Percentiles rank a stretch among this genome's conserved stretches.
Evolutionary conservation across 73 alveolate genomes (phyloP).

Genomic region (Symbiodinium pilosum): DNA sequence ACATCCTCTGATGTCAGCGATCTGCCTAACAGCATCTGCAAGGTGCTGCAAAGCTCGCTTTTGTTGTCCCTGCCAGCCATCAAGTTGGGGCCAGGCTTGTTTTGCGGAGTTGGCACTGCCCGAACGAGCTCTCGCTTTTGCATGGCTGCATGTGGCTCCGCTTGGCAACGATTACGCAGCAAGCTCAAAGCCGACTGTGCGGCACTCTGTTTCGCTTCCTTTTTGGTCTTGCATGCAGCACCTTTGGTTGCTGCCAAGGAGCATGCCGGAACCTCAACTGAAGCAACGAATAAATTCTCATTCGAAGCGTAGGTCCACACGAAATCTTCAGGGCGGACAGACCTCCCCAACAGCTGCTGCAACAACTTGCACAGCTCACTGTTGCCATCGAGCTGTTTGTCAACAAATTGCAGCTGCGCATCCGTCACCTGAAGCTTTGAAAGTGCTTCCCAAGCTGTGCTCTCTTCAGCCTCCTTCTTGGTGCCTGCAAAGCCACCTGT

Average conservation of each 20-base stretch:
- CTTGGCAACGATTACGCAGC: neutral
- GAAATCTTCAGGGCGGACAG: neutral
- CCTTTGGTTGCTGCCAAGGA: neutral
- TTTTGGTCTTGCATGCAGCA: neutral
- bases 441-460: neutral
- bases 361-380: conserved; percentile 23
- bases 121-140: neutral
- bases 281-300: neutral
- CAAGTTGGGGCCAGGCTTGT: neutral
- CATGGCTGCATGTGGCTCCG: neutral
- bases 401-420: neutral
- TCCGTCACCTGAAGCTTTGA: neutral
- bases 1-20: neutral
- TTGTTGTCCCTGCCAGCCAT: neutral
- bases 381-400: neutral
- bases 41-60: neutral
- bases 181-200: neutral
- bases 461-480: neutral
- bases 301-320: neutral
- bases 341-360: neutral
- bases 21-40: neutral
- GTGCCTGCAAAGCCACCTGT: neutral
- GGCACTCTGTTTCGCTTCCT: conserved; percentile 13
- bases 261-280: neutral
- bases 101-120: neutral